Percentiles rank a stretch among this genome's conserved stretches.
Conservation (phyloP, 495 filamentous ascomycete genomes). For the Penicillium odoratum region DNA sequence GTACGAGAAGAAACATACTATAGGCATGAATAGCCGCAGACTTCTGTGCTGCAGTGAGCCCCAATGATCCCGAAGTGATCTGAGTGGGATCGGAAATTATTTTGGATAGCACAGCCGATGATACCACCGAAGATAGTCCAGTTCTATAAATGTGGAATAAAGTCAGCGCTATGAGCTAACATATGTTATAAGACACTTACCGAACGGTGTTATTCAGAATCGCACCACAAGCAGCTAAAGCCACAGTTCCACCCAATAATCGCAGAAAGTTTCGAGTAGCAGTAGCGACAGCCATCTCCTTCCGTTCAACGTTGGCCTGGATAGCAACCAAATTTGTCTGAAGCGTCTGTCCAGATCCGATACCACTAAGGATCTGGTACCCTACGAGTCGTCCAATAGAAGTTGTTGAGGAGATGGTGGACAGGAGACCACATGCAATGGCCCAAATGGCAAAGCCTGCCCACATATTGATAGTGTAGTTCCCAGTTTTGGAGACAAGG, state of each 20-base stretch:
- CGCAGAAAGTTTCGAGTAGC: slow-evolving; percentile 8
- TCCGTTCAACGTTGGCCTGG: slow-evolving; percentile 6
- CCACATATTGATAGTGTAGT: slow-evolving; percentile 8
- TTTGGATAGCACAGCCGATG: background rate
- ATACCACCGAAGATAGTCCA: background rate
- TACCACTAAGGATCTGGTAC: slow-evolving; percentile 5
- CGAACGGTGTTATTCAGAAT: slow-evolving; percentile 10
- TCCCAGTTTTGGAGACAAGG: slow-evolving; percentile 8
- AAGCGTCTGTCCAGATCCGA: slow-evolving; percentile 8
- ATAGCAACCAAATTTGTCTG: slow-evolving; percentile 8
- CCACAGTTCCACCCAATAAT: slow-evolving; percentile 6
- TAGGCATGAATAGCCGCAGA: slow-evolving; percentile 8
- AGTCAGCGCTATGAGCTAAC: background rate
- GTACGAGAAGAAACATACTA: background rate
- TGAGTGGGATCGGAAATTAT: slow-evolving; percentile 7
- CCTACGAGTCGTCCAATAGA: slow-evolving; percentile 4
- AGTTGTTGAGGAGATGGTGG: slow-evolving; percentile 5
- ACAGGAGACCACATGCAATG: slow-evolving; percentile 7
- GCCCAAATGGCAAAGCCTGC: slow-evolving; percentile 7
- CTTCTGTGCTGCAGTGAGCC: background rate
- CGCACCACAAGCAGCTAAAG: slow-evolving; percentile 7
- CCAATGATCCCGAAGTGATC: background rate
- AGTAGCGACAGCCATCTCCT: slow-evolving; percentile 12
- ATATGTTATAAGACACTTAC: background rate
- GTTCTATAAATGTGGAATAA: background rate